Conservation (phyloP, 306 rosid species). For the Parietaria judaica region DNA sequence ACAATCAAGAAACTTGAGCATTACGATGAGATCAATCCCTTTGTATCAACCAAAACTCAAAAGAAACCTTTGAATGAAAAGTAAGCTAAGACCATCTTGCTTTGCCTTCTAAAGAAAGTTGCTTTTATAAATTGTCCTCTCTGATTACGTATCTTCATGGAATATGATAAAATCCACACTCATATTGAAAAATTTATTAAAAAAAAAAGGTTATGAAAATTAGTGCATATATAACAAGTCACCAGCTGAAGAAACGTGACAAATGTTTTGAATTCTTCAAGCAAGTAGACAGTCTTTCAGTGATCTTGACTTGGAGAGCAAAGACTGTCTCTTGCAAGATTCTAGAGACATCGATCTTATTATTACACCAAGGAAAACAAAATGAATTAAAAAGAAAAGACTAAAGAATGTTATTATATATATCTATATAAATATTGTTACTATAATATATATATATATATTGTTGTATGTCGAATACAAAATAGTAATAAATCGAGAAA, state of each 20-base stretch:
- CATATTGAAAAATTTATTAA: too few relatives aligned
- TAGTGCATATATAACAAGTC: constrained; percentile 10
- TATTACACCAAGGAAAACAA: constrained; percentile 3
- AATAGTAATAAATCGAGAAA: too few relatives aligned
- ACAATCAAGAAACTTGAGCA: constrained; percentile 12
- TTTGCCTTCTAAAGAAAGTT: constrained; percentile 3
- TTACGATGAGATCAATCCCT: constrained; percentile 1
- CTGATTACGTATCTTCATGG: neutral
- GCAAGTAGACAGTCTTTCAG: constrained; percentile 22
- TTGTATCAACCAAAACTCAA: constrained; percentile 13
- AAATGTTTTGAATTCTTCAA: constrained; percentile 15
- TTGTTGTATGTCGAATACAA: too few relatives aligned
- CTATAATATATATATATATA: neutral
- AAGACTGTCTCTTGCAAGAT: constrained; percentile 16
- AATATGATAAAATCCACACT: neutral
- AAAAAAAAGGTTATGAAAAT: neutral
- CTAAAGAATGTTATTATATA: neutral
- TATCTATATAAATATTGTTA: too few relatives aligned
- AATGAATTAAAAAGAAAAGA: neutral
- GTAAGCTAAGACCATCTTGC: neutral
- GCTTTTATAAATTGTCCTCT: constrained; percentile 10
- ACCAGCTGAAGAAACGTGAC: constrained; percentile 4
- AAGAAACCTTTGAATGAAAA: constrained; percentile 15
- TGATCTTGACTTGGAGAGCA: constrained; percentile 21
- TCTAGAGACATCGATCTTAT: constrained; percentile 3